phyloP scores from a whole-genome alignment of 2,329 filamentous ascomycete species.

The Aphanocladium album region DNA sequence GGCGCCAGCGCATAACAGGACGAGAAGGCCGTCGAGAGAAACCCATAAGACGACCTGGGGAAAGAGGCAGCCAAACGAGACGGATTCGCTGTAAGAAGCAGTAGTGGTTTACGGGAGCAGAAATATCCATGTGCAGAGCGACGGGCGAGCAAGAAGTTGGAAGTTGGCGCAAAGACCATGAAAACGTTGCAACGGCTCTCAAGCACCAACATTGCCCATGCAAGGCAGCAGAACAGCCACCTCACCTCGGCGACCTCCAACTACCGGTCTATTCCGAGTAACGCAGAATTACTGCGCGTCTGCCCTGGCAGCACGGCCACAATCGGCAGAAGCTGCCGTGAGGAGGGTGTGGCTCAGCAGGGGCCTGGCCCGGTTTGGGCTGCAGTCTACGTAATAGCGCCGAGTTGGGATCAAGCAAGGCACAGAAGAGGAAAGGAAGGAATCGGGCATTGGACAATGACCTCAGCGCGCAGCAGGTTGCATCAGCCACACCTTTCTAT shows the following conservation, averaged over 20 bases:
- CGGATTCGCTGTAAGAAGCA: too few relatives aligned
- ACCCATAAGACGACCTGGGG: too few relatives aligned
- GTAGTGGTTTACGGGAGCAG: too few relatives aligned
- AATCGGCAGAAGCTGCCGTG: background rate
- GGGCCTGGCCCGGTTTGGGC: background rate
- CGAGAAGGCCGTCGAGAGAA: background rate
- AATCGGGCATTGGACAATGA: background rate
- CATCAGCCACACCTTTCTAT: background rate
- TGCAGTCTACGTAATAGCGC: constrained; percentile 2
- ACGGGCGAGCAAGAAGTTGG: too few relatives aligned
- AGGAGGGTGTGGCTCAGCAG: constrained; percentile 1
- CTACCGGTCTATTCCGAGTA: background rate
- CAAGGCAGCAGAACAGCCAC: too few relatives aligned
- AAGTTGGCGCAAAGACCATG: too few relatives aligned
- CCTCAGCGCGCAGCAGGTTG: background rate
- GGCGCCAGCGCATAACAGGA: background rate
- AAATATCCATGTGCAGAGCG: too few relatives aligned
- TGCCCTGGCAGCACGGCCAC: background rate
- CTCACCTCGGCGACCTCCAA: background rate
- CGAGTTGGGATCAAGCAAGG: background rate
- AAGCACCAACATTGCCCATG: too few relatives aligned
- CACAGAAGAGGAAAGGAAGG: background rate
- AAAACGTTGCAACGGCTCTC: too few relatives aligned
- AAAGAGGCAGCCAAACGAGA: too few relatives aligned
- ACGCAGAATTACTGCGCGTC: background rate